Evolutionary conservation across 2,329 filamentous ascomycete species (phyloP).

Genomic region (Atkinsonella texensis): DNA sequence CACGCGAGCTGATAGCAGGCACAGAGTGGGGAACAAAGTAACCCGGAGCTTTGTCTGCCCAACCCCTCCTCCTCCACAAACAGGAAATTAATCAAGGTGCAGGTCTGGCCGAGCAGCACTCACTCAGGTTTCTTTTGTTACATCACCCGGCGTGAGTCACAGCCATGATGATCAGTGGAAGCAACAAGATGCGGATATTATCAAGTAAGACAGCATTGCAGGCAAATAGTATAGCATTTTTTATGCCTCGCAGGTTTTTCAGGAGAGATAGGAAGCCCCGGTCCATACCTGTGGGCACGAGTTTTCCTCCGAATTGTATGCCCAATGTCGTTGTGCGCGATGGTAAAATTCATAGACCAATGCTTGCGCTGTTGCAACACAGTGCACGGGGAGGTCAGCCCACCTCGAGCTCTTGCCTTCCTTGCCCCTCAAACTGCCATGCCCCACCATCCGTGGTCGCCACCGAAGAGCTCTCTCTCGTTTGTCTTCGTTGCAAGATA

Average conservation of each 20-base stretch:
- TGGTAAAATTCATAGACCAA: neutral
- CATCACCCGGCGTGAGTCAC: conserved; percentile 16
- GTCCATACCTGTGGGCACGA: too few species aligned
- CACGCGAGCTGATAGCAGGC: conserved; percentile 18
- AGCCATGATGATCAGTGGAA: neutral
- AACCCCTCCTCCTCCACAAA: conserved; percentile 10
- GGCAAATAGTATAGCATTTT: too few species aligned
- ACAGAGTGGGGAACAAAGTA: conserved; percentile 7
- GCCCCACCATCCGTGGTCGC: conserved; percentile 17
- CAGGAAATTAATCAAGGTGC: too few species aligned
- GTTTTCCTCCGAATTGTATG: neutral
- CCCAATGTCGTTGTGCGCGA: neutral
- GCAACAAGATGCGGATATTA: neutral
- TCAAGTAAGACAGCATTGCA: too few species aligned
- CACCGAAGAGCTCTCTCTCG: conserved; percentile 13
- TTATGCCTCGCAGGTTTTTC: too few species aligned
- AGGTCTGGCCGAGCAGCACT: too few species aligned
- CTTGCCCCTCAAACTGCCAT: conserved; percentile 17
- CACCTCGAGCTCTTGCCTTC: conserved; percentile 1
- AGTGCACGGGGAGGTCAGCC: neutral
- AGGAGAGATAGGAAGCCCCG: neutral
- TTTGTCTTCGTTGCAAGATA: conserved; percentile 2
- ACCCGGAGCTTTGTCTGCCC: conserved; percentile 13
- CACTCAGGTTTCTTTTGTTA: conserved; percentile 11
- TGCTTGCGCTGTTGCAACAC: neutral